These are phyloP conservation scores for Sophora flavescens DNA, from an alignment of 306 rosid species.

Conservation along the genomic window DNA sequence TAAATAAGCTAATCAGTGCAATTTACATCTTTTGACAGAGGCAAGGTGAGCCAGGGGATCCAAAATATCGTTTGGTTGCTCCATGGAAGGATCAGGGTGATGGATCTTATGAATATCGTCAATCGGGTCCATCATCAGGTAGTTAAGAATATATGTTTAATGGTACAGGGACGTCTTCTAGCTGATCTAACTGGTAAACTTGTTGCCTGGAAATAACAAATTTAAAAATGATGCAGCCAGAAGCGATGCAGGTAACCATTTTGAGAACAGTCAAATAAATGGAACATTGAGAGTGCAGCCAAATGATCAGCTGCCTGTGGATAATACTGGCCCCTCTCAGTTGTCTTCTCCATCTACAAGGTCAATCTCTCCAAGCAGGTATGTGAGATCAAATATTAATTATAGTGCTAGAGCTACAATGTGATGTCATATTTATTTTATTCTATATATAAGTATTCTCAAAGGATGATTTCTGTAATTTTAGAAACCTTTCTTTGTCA, in stretches of 20 bases:
- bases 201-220: conserved; percentile 47
- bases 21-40: conserved; percentile 60
- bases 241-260: conserved; percentile 48
- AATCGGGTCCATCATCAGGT: conserved; percentile 49
- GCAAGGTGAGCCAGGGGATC: conserved; percentile 58
- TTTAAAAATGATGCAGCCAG: conserved; percentile 52
- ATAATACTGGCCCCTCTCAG: conserved; percentile 61
- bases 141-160: conserved; percentile 49
- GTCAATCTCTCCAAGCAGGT: conserved; percentile 73
- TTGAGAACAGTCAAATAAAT: conserved; percentile 54
- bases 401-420: conserved; percentile 31
- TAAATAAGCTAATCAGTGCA: conserved; percentile 28
- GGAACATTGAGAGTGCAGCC: conserved; percentile 60
- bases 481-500: conserved; percentile 42
- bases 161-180: conserved; percentile 33
- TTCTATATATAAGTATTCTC: conserved; percentile 31
- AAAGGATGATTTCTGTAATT: conserved; percentile 40
- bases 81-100: conserved; percentile 60
- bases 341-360: conserved; percentile 69
- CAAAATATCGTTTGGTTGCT: conserved; percentile 50
- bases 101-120: conserved; percentile 63
- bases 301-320: conserved; percentile 53
- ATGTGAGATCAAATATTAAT: conserved; percentile 40
- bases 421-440: conserved; percentile 36
- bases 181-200: conserved; percentile 54